Evolutionary conservation across 1,284 basidiomycete genomes (phyloP).

Genomic region (Tilletiopsis washingtonensis): DNA sequence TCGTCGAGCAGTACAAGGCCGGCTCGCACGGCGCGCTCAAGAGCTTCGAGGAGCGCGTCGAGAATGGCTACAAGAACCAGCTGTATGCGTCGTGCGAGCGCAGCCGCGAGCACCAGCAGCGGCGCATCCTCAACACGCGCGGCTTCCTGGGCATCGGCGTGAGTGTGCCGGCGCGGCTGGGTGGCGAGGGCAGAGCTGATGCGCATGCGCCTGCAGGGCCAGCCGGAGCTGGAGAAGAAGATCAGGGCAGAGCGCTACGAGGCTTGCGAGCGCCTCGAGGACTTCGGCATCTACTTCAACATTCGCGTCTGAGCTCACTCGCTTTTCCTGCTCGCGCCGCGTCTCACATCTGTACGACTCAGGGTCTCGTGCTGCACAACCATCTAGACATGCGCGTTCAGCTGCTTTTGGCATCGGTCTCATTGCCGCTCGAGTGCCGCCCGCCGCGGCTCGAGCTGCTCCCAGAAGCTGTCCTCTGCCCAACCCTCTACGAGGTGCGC

Average conservation of each 20-base stretch:
- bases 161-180: not conserved
- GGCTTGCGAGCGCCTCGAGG: constrained; percentile 38
- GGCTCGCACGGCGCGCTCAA: constrained; percentile 12
- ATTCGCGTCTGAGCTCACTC: not conserved
- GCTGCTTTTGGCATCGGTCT: too few relatives aligned
- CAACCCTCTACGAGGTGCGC: too few relatives aligned
- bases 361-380: too few relatives aligned
- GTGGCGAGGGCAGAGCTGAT: not conserved
- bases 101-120: constrained; percentile 24
- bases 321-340: too few relatives aligned
- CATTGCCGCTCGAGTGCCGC: too few relatives aligned
- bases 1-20: constrained; percentile 28
- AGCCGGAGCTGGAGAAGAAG: constrained; percentile 26
- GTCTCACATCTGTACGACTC: too few relatives aligned
- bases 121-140: constrained; percentile 16
- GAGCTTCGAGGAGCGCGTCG: constrained; percentile 30
- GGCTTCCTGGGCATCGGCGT: constrained; percentile 36
- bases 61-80: constrained; percentile 25
- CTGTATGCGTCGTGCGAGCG: constrained; percentile 27
- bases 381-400: too few relatives aligned
- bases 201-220: constrained; percentile 13
- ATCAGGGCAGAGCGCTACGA: constrained; percentile 36
- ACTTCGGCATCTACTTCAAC: constrained; percentile 29
- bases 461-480: too few relatives aligned
- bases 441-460: too few relatives aligned